Base-by-base conservation (phyloP, 148 eudicot species). In the Rhododendron kiyosumense region DNA sequence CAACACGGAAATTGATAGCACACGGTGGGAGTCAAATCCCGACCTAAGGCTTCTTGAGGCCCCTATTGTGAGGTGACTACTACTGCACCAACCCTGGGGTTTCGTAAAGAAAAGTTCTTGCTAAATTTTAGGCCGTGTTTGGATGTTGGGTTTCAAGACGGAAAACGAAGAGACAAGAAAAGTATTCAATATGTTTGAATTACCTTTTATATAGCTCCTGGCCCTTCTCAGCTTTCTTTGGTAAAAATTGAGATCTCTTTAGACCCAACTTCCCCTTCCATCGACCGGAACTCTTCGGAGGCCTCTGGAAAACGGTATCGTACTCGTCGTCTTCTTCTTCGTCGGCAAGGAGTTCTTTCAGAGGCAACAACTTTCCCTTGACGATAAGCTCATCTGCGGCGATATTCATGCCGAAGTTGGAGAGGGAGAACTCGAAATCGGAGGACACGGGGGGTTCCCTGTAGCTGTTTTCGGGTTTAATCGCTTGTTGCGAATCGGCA, bases 381-480 rank as follows among this genome's bases (percentile, higher is more conserved):
- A 9, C 85, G 79, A 88, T 84, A 36, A 91, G 84, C 84, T 91
- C 91, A 22, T 91, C 92, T 17, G 91, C 91, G 3, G 90, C 67
- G 45, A 71, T n/a, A n/a, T n/a, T 89, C 84, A 85, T 84, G n/a
- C 81, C 11, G 84, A 49, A 28, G 30, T 73, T 48, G 14, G 90
- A 79, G 49, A 85, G 85, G 0, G 91, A 85, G 85, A 92, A 92
- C 81, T 90, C 89, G 76, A 92, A 92, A 88, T 92, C 93, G 1
- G 92, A 92, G 5, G 92, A 92, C 1, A 85, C 90, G 0, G 93
- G 93, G 17, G 93, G 91, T 41, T 92, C 92, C 84, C 85, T 85
- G 80, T 90, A 92, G 88, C 81, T 84, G 73, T 45, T 87, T n/a
- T 89, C 86, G 0, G 83, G 86, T 36, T 85, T 84, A 26, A 83